Percentiles rank a stretch among this genome's conserved stretches.
Conservation (phyloP, 805 yeast species). For the Sugiyamaella marilandica region DNA sequence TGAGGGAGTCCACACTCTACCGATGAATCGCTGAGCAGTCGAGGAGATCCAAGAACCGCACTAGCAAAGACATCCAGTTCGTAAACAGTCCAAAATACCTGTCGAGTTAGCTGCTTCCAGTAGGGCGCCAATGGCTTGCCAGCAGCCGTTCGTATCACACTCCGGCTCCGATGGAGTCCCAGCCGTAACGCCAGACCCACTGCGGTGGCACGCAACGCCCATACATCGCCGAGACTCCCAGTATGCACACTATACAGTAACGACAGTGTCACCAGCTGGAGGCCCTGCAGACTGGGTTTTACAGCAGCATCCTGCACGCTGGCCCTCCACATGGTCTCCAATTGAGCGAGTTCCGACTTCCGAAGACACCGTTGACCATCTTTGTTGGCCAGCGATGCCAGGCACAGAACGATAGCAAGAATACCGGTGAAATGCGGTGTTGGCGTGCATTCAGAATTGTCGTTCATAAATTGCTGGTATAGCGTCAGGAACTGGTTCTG, state of each 20-base stretch:
- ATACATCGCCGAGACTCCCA: constrained; percentile 70
- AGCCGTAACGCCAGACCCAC: constrained; percentile 82
- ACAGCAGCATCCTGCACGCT: not conserved
- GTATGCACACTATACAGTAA: constrained; percentile 64
- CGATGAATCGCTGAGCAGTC: constrained; percentile 72
- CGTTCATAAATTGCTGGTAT: constrained; percentile 41
- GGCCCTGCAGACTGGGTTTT: constrained; percentile 22
- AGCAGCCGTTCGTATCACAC: constrained; percentile 57
- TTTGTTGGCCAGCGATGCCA: constrained; percentile 25
- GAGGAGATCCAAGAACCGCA: constrained; percentile 74
- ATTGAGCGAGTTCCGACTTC: not conserved
- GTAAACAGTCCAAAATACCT: constrained; percentile 80
- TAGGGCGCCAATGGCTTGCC: constrained; percentile 61
- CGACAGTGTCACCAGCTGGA: constrained; percentile 66
- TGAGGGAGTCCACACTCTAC: constrained; percentile 79
- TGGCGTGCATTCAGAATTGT: not conserved
- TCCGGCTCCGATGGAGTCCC: constrained; percentile 77
- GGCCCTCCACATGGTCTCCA: constrained; percentile 7
- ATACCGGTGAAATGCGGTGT: constrained; percentile 23
- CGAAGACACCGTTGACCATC: constrained; percentile 7
- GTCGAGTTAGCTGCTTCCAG: constrained; percentile 79
- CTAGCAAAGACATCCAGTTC: constrained; percentile 71
- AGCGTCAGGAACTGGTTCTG: constrained; percentile 60
- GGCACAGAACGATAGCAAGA: constrained; percentile 27
- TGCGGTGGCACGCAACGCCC: constrained; percentile 69